phyloP scores from a whole-genome alignment of 2,329 filamentous ascomycete species.

The Triangularia setosa region DNA sequence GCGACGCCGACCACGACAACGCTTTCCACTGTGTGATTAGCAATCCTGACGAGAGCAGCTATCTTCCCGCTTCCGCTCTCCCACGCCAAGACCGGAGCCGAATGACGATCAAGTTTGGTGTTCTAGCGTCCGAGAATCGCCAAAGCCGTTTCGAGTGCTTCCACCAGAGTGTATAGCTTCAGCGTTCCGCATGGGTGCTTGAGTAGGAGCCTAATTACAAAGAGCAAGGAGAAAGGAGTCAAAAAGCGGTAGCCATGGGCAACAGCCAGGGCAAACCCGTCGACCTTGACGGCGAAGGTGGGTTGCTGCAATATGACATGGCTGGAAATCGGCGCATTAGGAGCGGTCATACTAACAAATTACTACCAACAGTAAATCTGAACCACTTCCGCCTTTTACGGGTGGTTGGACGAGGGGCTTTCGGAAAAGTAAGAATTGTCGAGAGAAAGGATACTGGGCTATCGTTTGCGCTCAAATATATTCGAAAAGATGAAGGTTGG shows the following conservation, averaged over 20 bases:
- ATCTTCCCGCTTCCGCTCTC: neutral
- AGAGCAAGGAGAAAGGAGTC: neutral
- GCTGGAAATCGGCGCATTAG: neutral
- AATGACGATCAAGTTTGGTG: slow-evolving; percentile 21
- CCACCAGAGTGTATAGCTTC: neutral
- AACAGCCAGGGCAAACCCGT: slow-evolving; percentile 93
- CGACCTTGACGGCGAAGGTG: slow-evolving; percentile 90
- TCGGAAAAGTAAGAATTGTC: slow-evolving; percentile 97
- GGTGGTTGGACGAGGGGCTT: slow-evolving; percentile 95
- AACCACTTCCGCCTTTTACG: slow-evolving; percentile 95
- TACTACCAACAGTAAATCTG: slow-evolving; percentile 69
- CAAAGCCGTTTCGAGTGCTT: slow-evolving; percentile 9
- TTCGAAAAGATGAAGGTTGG: slow-evolving; percentile 94
- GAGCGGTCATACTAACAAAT: neutral
- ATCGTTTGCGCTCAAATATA: slow-evolving; percentile 96
- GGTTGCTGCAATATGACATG: slow-evolving; percentile 30
- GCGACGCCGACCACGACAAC: neutral
- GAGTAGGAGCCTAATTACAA: neutral
- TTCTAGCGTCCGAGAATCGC: slow-evolving; percentile 14
- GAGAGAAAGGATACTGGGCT: slow-evolving; percentile 93
- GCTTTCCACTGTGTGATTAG: neutral
- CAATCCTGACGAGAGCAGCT: neutral
- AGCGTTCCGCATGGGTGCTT: neutral
- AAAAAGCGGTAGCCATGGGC: slow-evolving; percentile 59
- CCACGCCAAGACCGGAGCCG: slow-evolving; percentile 15